Evolutionary conservation across 306 rosid species (phyloP), one percentile per base, ranked within the genome.

Genomic region (Rosa lucieae): DNA sequence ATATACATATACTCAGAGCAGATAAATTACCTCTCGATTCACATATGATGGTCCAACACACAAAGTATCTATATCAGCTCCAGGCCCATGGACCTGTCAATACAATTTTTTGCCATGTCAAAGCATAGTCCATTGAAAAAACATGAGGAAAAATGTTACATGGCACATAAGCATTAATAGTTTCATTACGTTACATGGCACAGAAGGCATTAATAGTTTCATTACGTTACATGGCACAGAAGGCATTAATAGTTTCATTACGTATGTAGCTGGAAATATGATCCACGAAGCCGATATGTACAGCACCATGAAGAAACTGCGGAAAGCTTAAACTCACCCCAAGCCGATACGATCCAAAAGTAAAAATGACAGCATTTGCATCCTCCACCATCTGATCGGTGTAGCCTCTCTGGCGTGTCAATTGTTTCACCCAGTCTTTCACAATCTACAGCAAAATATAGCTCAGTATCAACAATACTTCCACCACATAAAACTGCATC

Each of bases 331-430:
- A 35, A 78, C 97, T 88, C 73, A 95, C 99, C 91, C 99, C 99
- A 9, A 93, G 87, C 37, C 96, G 82, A 69, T 89, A 95, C 49
- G 99, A 95, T 20, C 99, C 99, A 72, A 95, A 95, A 20, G 99
- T 95, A 73, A 90, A 86, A 84, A 95, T 93, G 72, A 87, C 84
- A n/a, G 98, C 98, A 78, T 93, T 95, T 48, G 97, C 97, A 18
- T 91, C 96, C 89, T 93, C 96, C 82, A 90, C 98, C 98, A 89
- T 95, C 92, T 95, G 99, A 77, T 95, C 99, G 1, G 96, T 85
- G 82, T 92, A 93, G 82, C 99, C 98, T 81, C 96, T 92, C 78
- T 79, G 89, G 82, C 85, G 89, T 2, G 99, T 95, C 85, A 93
- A 77, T 77, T 83, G 91, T 91, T 91, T 93, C 88, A 95, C 99